These are phyloP conservation scores for Thelonectria discophora DNA, from an alignment of 2,329 filamentous ascomycete genomes.

Conservation along the genomic window DNA sequence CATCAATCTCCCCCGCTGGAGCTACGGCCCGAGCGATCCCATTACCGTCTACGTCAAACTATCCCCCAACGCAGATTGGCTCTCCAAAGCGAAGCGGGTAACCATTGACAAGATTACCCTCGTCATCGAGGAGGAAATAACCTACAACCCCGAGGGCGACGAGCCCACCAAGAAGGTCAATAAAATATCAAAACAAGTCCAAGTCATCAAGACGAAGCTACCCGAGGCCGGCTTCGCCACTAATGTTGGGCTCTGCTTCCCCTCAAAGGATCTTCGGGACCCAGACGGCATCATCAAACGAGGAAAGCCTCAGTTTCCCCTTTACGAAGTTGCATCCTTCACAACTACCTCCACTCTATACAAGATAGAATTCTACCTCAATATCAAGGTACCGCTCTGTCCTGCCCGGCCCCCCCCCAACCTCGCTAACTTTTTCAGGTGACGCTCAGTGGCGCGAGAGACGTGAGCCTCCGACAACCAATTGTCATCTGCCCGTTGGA, in stretches of 20 bases:
- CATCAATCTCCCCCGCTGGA: slow-evolving; percentile 94
- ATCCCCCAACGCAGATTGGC: slow-evolving; percentile 90
- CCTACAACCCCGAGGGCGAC: slow-evolving; percentile 98
- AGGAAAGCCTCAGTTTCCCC: slow-evolving; percentile 86
- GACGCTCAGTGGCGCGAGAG: slow-evolving; percentile 84
- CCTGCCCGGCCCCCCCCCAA: slow-evolving; percentile 10
- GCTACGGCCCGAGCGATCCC: slow-evolving; percentile 93
- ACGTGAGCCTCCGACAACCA: slow-evolving; percentile 88
- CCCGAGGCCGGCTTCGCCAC: slow-evolving; percentile 93
- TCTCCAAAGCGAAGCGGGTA: slow-evolving; percentile 88
- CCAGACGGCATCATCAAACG: slow-evolving; percentile 86
- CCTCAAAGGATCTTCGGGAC: slow-evolving; percentile 87
- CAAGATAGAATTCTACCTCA: slow-evolving; percentile 97
- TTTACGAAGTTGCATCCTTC: slow-evolving; percentile 88
- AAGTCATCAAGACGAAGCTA: slow-evolving; percentile 82
- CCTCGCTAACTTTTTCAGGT: slow-evolving; percentile 65
- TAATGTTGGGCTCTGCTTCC: slow-evolving; percentile 90
- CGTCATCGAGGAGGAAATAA: slow-evolving; percentile 95
- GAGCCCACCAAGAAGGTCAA: slow-evolving; percentile 92
- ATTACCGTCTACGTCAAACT: slow-evolving; percentile 97
- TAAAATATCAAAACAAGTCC: slow-evolving; percentile 83
- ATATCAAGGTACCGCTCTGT: slow-evolving; percentile 76
- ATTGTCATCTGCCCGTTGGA: slow-evolving; percentile 97
- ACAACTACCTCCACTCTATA: slow-evolving; percentile 94
- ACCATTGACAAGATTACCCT: slow-evolving; percentile 95